A percentile compares a stretch with the other conserved stretches of the same genome.
These are phyloP conservation scores for Aspergillus sojae DNA, from an alignment of 2,329 filamentous ascomycete genomes.

Conservation along the genomic window DNA sequence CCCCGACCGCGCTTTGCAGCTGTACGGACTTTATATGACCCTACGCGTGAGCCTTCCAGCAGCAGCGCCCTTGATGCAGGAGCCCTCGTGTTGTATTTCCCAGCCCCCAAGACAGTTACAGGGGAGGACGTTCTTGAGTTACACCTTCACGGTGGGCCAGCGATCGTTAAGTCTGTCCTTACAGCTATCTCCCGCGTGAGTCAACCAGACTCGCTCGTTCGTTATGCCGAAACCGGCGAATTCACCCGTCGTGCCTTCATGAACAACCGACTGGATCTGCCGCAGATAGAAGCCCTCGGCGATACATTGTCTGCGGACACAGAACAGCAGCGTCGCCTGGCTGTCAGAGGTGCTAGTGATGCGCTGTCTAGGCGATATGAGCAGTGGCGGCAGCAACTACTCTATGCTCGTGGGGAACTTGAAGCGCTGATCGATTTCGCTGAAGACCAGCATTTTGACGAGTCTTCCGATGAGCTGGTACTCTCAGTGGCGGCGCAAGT, in stretches of 20 bases:
- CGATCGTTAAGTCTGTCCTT: slow-evolving; percentile 84
- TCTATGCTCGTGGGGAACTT: slow-evolving; percentile 84
- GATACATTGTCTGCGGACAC: slow-evolving; percentile 70
- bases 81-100: slow-evolving; percentile 82
- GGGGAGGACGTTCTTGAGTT: slow-evolving; percentile 92
- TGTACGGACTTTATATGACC: slow-evolving; percentile 73
- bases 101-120: slow-evolving; percentile 78
- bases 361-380: slow-evolving; percentile 77
- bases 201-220: slow-evolving; percentile 51
- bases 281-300: slow-evolving; percentile 72
- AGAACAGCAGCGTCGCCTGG: slow-evolving; percentile 87
- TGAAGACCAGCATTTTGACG: slow-evolving; percentile 96
- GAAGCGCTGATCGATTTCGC: slow-evolving; percentile 97
- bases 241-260: slow-evolving; percentile 92
- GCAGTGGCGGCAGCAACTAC: slow-evolving; percentile 72
- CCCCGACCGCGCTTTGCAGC: slow-evolving; percentile 67
- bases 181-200: slow-evolving; percentile 65
- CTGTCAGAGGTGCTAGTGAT: slow-evolving; percentile 75
- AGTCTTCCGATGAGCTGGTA: slow-evolving; percentile 74
- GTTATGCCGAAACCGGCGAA: slow-evolving; percentile 92
- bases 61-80: slow-evolving; percentile 69
- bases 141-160: slow-evolving; percentile 89
- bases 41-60: slow-evolving; percentile 40
- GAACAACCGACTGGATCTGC: slow-evolving; percentile 81
- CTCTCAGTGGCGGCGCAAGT: slow-evolving; percentile 70